Evolutionary conservation across 495 filamentous ascomycete genomes (phyloP).

Genomic region (Tuber melanosporum): DNA sequence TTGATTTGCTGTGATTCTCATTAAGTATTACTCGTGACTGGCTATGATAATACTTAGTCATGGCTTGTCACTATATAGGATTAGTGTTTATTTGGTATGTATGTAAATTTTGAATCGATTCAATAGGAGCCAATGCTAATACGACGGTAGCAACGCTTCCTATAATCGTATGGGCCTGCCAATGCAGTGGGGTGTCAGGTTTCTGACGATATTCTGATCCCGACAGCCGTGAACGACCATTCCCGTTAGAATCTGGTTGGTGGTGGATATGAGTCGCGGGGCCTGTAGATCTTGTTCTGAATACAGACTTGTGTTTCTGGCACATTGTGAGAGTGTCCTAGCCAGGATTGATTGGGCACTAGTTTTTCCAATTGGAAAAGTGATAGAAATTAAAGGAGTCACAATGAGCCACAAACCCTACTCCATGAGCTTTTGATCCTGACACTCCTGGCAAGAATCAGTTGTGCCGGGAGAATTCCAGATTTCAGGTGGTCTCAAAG

Average conservation of each 20-base stretch:
- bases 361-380: background rate
- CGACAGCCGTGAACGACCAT: background rate
- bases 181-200: background rate
- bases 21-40: background rate
- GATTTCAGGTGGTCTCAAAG: background rate
- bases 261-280: no score
- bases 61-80: background rate
- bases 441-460: background rate
- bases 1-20: background rate
- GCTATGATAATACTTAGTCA: background rate
- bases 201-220: background rate
- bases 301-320: background rate
- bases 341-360: background rate
- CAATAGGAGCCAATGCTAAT: background rate
- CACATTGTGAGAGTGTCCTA: background rate
- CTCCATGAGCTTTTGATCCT: background rate
- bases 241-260: background rate
- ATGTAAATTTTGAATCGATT: background rate
- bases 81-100: background rate
- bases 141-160: background rate
- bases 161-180: background rate
- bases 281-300: background rate
- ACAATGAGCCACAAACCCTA: no score
- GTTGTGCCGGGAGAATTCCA: background rate
- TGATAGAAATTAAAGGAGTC: background rate